Conservation (phyloP, 805 yeast species). For the Saccharomycopsis microspora region DNA sequence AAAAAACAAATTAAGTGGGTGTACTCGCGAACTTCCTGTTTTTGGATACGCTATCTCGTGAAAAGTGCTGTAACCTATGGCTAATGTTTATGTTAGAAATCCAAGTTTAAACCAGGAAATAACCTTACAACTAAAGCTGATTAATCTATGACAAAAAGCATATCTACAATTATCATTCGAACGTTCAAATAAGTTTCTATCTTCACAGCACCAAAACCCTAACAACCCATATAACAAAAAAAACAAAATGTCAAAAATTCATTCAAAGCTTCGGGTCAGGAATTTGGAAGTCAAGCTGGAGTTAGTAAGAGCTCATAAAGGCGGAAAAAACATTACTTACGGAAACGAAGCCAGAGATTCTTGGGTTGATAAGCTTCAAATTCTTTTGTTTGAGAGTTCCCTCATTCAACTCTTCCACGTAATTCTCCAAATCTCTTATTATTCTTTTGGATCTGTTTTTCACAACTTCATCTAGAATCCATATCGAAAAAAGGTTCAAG, state of each 20-base stretch:
- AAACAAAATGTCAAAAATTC: background rate
- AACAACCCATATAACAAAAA: background rate
- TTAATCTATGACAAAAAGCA: too few species aligned
- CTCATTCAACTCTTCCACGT: conserved; percentile 25
- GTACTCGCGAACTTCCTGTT: too few species aligned
- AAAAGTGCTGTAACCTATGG: too few species aligned
- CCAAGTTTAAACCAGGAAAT: too few species aligned
- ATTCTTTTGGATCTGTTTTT: conserved; percentile 19
- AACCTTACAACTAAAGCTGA: too few species aligned
- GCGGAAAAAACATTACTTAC: conserved; percentile 21
- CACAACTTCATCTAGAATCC: conserved; percentile 25
- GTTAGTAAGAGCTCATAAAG: too few species aligned
- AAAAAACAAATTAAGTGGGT: too few species aligned
- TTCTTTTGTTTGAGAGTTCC: conserved; percentile 19
- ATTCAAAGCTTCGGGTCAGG: conserved; percentile 25
- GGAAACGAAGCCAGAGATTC: conserved; percentile 42
- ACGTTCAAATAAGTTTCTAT: background rate
- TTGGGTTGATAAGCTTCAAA: conserved; percentile 37
- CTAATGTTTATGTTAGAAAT: too few species aligned
- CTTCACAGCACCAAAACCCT: background rate
- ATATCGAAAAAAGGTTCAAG: conserved; percentile 29
- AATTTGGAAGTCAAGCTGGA: conserved; percentile 38
- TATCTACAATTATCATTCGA: too few species aligned
- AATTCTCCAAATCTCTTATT: conserved; percentile 32
- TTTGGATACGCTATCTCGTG: too few species aligned